Percentiles rank a stretch among this genome's conserved stretches.
phyloP scores from a whole-genome alignment of 192 early-diverging fungal genomes.

The Chytriomyces sp. region DNA sequence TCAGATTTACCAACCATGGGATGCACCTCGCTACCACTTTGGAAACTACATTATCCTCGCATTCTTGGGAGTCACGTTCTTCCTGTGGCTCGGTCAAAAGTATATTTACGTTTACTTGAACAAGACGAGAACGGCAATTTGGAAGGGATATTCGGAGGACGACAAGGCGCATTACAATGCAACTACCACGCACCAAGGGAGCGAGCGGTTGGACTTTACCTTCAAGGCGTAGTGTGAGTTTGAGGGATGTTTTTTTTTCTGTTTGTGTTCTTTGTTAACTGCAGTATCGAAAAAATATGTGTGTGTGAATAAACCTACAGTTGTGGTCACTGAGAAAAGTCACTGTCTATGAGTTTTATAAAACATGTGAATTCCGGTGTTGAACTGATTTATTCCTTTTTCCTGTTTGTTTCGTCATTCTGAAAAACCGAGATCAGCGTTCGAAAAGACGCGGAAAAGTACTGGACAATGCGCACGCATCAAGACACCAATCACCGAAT shows the following conservation, averaged over 20 bases:
- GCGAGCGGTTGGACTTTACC: conserved; percentile 57
- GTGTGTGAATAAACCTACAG: no score
- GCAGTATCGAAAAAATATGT: no score
- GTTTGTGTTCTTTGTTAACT: no score
- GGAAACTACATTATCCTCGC: background rate
- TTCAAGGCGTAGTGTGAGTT: background rate
- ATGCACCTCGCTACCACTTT: background rate
- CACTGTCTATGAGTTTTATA: no score
- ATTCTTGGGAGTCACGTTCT: background rate
- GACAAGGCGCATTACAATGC: conserved; percentile 56
- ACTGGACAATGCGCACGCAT: conserved; percentile 34
- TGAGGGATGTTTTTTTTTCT: no score
- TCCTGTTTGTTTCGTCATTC: no score
- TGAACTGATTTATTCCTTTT: no score
- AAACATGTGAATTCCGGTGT: no score
- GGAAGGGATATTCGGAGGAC: conserved; percentile 6
- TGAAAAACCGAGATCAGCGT: background rate
- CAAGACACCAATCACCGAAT: conserved; percentile 28
- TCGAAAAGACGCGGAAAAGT: conserved; percentile 24
- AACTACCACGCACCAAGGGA: conserved; percentile 58
- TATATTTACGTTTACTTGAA: background rate
- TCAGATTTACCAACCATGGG: conserved; percentile 6
- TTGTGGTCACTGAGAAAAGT: no score
- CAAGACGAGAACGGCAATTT: background rate
- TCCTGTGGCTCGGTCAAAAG: background rate